Conservation (phyloP, 2,329 filamentous ascomycete species). For the Thelonectria olida region DNA sequence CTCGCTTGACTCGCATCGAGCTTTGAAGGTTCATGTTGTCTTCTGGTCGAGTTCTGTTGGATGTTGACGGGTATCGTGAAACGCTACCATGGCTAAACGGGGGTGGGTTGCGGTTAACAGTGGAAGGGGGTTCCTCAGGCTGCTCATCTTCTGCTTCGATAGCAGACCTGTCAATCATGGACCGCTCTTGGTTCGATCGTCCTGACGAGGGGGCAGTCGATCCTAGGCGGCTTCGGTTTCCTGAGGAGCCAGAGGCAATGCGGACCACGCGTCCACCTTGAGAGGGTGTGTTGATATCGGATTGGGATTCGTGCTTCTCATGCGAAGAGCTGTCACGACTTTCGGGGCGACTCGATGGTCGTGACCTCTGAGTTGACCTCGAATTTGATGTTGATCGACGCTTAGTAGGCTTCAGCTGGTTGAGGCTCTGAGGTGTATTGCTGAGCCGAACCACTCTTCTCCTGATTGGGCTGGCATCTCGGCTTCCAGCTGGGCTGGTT, state of each 20-base stretch:
- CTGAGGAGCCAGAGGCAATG: slow-evolving; percentile 63
- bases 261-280: slow-evolving; percentile 63
- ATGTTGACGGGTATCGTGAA: slow-evolving; percentile 61
- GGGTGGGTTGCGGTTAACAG: slow-evolving; percentile 57
- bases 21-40: slow-evolving; percentile 75
- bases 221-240: slow-evolving; percentile 49
- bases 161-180: slow-evolving; percentile 44
- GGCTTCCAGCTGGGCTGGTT: slow-evolving; percentile 56
- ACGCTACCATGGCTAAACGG: slow-evolving; percentile 61
- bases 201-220: slow-evolving; percentile 50
- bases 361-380: slow-evolving; percentile 43
- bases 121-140: slow-evolving; percentile 58
- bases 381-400: slow-evolving; percentile 63
- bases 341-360: slow-evolving; percentile 49
- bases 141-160: slow-evolving; percentile 57
- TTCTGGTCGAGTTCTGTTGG: slow-evolving; percentile 61
- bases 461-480: slow-evolving; percentile 62
- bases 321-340: slow-evolving; percentile 54
- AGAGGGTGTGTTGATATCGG: slow-evolving; percentile 63
- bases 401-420: slow-evolving; percentile 51
- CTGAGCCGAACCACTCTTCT: slow-evolving; percentile 68
- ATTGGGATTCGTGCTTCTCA: slow-evolving; percentile 46
- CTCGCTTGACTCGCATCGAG: slow-evolving; percentile 80
- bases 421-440: slow-evolving; percentile 57
- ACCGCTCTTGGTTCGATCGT: slow-evolving; percentile 46